A percentile compares a stretch with the other conserved stretches of the same genome.
These are phyloP conservation scores for slime mould (Dictyostelium discoideum) DNA, from an alignment of 78 protist species.

Conservation along the genomic window DNA sequence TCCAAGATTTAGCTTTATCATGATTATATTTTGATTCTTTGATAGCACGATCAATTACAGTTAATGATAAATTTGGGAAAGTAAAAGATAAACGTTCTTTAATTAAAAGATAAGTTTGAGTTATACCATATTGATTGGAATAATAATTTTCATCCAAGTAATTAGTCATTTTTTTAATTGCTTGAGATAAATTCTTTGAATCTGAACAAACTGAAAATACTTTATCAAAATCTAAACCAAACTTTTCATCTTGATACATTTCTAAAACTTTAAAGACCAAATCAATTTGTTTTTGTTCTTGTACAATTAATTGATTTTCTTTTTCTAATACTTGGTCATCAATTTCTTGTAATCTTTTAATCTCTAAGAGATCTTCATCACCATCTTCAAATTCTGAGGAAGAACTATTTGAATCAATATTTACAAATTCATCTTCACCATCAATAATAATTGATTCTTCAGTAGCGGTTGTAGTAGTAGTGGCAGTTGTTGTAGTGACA, in stretches of 20 bases:
- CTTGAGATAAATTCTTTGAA: not conserved
- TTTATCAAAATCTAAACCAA: slow-evolving; percentile 2
- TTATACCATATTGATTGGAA: not conserved
- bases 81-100: not conserved
- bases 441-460: not conserved
- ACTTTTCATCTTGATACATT: not conserved
- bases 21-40: slow-evolving; percentile 2
- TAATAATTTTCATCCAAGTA: not conserved
- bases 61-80: not conserved
- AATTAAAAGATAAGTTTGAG: not conserved
- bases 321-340: not conserved
- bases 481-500: not conserved
- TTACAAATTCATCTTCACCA: slow-evolving; percentile 7
- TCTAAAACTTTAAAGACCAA: not conserved
- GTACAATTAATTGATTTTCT: not conserved
- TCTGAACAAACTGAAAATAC: not conserved
- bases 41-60: not conserved
- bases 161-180: not conserved
- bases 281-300: slow-evolving; percentile 4
- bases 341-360: not conserved
- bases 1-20: slow-evolving; percentile 8
- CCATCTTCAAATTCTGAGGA: slow-evolving; percentile 12
- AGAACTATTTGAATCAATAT: not conserved
- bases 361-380: not conserved
- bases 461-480: not conserved